Base-by-base conservation (phyloP, 2,329 filamentous ascomycete genomes). In the Balansia obtecta region DNA sequence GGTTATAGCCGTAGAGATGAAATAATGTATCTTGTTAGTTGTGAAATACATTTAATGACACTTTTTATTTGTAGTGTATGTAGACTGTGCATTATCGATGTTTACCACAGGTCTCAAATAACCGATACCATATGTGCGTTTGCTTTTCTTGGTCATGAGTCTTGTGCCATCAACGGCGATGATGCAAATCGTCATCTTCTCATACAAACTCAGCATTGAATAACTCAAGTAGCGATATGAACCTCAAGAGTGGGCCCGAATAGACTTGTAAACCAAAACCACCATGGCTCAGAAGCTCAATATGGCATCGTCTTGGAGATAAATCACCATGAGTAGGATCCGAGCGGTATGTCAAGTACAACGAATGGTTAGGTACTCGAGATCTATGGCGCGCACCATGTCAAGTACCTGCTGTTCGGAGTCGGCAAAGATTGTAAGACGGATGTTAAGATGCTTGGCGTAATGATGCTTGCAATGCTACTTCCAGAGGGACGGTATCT, bases 241-340 rank as follows among this genome's bases (percentile, higher is more conserved):
- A 52, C 0, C 65, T 62, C 1, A 60, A 61, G 0, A 69, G 66
- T 0, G 65, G 61, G 1, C 60, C 61, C 3, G 1, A 61, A 55
- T 66, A 49, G 69, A 68, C 6, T 66, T 67, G 32, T 57, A 58
- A 4, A 65, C 56, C 56, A 63, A 58, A 4, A 65, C 56, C 56
- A 63, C 71, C 15, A 67, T 61, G 30, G 71, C 61, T 47, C 68
- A 72, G 48, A 67, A 61, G 47, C 70, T 65, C 55, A 13, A 37
- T 37, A 32, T 40, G 40, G 40, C 46, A 13, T 42, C 46, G 20
- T 48, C 30, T 16, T 48, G 15, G 15, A 40, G 34, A n/a, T 68
- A 72, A 20, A 72, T 68, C 68, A 72, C 68, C 68, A 72, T 42
- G 71, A 69, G 47, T 71, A 54, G 72, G 72, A 5, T 67, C 68